These are phyloP conservation scores for Aspergillus sp. DNA, from an alignment of 2,329 filamentous ascomycete species.

Conservation along the genomic window DNA sequence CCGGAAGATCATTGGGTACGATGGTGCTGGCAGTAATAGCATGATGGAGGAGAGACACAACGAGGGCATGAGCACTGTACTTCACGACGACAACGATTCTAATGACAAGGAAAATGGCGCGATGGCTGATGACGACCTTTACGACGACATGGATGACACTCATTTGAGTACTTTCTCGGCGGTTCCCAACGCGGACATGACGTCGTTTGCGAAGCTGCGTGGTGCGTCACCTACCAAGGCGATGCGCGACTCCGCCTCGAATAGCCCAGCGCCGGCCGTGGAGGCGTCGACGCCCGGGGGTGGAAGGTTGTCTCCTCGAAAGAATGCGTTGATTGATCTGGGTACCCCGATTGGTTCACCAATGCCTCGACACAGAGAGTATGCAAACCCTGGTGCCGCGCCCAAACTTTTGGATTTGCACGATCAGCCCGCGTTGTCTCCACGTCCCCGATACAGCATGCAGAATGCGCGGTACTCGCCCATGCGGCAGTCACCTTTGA, in stretches of 20 bases:
- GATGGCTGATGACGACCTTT: constrained; percentile 21
- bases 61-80: constrained; percentile 37
- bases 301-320: constrained; percentile 30
- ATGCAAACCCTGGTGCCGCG: constrained; percentile 47
- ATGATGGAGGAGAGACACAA: constrained; percentile 32
- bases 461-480: constrained; percentile 30
- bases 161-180: constrained; percentile 80
- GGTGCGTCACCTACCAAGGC: constrained; percentile 51
- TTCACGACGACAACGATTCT: constrained; percentile 17
- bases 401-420: constrained; percentile 85
- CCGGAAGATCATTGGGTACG: constrained; percentile 7
- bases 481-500: constrained; percentile 38
- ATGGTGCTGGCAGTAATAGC: constrained; percentile 18
- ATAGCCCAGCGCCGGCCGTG: constrained; percentile 15
- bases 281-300: constrained; percentile 42
- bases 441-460: constrained; percentile 40
- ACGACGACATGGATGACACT: constrained; percentile 36
- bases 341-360: constrained; percentile 29
- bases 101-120: constrained; percentile 19
- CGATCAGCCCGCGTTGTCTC: constrained; percentile 58
- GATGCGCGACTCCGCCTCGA: constrained; percentile 31
- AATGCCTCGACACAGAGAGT: constrained; percentile 43
- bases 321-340: constrained; percentile 24
- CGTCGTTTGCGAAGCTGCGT: constrained; percentile 66
- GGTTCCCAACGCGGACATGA: constrained; percentile 67